A percentile compares a stretch with the other conserved stretches of the same genome.
Evolutionary conservation across 139 green algal species (phyloP).

Genomic region (Chlorella vulgaris): DNA sequence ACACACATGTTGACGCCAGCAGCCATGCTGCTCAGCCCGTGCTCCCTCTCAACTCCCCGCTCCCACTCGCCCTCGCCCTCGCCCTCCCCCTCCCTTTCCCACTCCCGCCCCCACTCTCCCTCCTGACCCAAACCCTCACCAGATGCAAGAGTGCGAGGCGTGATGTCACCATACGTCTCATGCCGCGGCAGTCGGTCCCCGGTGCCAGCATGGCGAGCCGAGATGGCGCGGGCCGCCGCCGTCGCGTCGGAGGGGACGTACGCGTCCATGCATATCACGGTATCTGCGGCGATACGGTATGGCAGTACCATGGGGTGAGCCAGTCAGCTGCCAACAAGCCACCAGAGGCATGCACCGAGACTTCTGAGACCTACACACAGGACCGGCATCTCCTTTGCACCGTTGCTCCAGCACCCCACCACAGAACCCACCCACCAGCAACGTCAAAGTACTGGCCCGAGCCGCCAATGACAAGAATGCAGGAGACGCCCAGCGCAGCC

Average conservation of each 20-base stretch:
- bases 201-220: slow-evolving; percentile 13
- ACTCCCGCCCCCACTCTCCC: no score
- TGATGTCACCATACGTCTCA: slow-evolving; percentile 13
- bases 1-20: not conserved
- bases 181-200: not conserved
- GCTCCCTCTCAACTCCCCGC: no score
- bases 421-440: slow-evolving; percentile 24
- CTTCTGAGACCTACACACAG: no score
- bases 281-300: slow-evolving; percentile 46
- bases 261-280: slow-evolving; percentile 62
- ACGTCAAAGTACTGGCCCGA: slow-evolving; percentile 72
- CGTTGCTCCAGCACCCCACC: no score
- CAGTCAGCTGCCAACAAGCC: not conserved
- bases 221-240: slow-evolving; percentile 44
- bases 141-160: not conserved
- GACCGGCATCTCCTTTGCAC: no score
- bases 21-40: no score
- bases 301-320: not conserved
- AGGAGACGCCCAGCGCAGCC: slow-evolving; percentile 39
- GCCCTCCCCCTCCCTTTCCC: no score
- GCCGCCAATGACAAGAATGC: slow-evolving; percentile 67
- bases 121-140: no score
- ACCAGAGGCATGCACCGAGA: not conserved
- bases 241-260: slow-evolving; percentile 61
- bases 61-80: no score